Evolutionary conservation across 1,139 yeast species (phyloP).

Genomic region (Magnusiomyces ingens): DNA sequence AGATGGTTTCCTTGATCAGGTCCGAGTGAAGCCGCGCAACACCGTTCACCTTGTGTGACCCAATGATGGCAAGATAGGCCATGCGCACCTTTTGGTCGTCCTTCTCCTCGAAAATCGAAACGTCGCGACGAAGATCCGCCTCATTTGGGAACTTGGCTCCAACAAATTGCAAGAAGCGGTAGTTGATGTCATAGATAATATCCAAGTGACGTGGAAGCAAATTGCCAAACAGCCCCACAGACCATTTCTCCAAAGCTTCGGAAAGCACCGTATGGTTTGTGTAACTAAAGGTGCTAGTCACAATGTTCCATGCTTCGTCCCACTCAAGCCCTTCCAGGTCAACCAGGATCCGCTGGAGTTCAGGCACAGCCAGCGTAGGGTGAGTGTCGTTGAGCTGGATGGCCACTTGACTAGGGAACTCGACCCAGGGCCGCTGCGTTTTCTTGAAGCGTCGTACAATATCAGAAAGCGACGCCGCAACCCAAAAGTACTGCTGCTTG

Average conservation of each 20-base stretch:
- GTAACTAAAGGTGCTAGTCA: conserved; percentile 75
- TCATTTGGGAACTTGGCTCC: conserved; percentile 66
- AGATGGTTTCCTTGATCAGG: conserved; percentile 79
- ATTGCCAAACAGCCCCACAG: conserved; percentile 68
- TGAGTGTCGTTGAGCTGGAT: conserved; percentile 94
- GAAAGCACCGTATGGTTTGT: conserved; percentile 94
- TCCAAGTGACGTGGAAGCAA: conserved; percentile 88
- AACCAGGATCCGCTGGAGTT: conserved; percentile 76
- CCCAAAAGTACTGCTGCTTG: conserved; percentile 97
- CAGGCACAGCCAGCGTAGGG: conserved; percentile 88
- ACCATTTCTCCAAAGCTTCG: conserved; percentile 96
- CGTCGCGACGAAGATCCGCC: conserved; percentile 57
- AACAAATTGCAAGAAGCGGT: conserved; percentile 68
- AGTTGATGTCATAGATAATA: conserved; percentile 81
- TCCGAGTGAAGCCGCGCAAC: conserved; percentile 95
- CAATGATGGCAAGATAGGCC: conserved; percentile 88
- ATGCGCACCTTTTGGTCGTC: conserved; percentile 76
- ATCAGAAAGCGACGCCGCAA: conserved; percentile 87
- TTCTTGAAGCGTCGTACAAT: conserved; percentile 87
- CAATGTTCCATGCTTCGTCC: conserved; percentile 84
- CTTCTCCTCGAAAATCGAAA: conserved; percentile 80
- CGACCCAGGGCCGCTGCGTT: conserved; percentile 68
- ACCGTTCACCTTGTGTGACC: conserved; percentile 91
- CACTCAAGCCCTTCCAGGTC: conserved; percentile 77
- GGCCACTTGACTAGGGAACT: conserved; percentile 79